Evolutionary conservation across 768 basidiomycete genomes (phyloP).

Genomic region (Russula earlei): DNA sequence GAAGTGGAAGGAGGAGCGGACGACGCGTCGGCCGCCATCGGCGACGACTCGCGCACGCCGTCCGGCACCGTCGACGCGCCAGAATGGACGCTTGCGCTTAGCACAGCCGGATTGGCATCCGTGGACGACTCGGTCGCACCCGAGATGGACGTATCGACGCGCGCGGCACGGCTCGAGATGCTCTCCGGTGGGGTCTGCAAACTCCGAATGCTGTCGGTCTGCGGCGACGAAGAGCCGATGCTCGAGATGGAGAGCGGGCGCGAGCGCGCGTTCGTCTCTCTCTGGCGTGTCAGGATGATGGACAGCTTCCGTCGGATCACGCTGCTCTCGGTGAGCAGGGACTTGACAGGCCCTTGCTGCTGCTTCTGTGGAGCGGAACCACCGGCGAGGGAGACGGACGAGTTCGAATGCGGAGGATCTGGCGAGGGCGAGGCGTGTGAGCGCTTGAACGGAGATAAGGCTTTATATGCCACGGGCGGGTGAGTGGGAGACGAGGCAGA

Average conservation of each 20-base stretch:
- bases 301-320: slow-evolving; percentile 27
- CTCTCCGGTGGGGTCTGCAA: slow-evolving; percentile 43
- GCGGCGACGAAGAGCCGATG: slow-evolving; percentile 31
- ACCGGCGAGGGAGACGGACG: slow-evolving; percentile 13
- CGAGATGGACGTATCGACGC: neutral
- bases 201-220: slow-evolving; percentile 47
- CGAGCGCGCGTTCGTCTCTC: slow-evolving; percentile 26
- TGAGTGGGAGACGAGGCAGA: neutral
- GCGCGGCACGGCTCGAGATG: slow-evolving; percentile 28
- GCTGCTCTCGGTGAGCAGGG: slow-evolving; percentile 8
- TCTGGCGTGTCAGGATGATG: slow-evolving; percentile 29
- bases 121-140: neutral
- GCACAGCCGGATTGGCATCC: neutral
- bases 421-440: slow-evolving; percentile 12
- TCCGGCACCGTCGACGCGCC: neutral
- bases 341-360: neutral
- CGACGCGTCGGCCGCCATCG: neutral
- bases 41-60: neutral
- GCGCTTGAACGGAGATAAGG: slow-evolving; percentile 21
- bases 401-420: slow-evolving; percentile 17
- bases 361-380: neutral
- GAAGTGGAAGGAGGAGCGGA: neutral
- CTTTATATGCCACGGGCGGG: slow-evolving; percentile 24
- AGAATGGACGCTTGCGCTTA: neutral
- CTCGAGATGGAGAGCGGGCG: slow-evolving; percentile 50